A percentile compares a stretch with the other conserved stretches of the same genome.
phyloP scores from a whole-genome alignment of 768 basidiomycete species.

The Rhodocollybia butyracea region DNA sequence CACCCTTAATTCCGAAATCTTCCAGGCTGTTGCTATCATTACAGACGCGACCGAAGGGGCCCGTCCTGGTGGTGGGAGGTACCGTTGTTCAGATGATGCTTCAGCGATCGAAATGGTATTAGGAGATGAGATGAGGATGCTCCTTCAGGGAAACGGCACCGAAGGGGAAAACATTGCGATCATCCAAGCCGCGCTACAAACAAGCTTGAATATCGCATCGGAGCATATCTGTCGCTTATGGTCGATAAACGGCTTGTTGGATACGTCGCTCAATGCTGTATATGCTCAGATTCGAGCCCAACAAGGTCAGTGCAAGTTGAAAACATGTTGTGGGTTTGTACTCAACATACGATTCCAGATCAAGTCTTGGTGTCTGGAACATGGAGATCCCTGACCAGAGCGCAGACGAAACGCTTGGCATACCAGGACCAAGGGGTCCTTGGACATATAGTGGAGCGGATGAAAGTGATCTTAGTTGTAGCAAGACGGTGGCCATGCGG shows the following conservation, averaged over 20 bases:
- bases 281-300: not conserved
- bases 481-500: not conserved
- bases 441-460: not conserved
- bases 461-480: not conserved
- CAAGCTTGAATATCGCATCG: not conserved
- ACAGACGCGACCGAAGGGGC: no score
- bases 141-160: not conserved
- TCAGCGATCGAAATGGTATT: no score
- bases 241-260: not conserved
- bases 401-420: not conserved
- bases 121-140: no score
- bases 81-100: no score
- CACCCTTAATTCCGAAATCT: no score
- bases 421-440: not conserved
- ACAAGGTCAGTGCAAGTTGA: no score
- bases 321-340: no score
- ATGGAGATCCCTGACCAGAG: not conserved
- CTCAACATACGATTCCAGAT: not conserved
- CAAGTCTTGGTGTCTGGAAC: not conserved
- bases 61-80: no score
- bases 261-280: not conserved
- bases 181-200: not conserved
- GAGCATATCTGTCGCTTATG: not conserved
- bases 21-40: no score
- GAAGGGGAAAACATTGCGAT: not conserved